Base-by-base conservation (phyloP, 352 stramenopile species). In the Globisporangium viniferum region DNA sequence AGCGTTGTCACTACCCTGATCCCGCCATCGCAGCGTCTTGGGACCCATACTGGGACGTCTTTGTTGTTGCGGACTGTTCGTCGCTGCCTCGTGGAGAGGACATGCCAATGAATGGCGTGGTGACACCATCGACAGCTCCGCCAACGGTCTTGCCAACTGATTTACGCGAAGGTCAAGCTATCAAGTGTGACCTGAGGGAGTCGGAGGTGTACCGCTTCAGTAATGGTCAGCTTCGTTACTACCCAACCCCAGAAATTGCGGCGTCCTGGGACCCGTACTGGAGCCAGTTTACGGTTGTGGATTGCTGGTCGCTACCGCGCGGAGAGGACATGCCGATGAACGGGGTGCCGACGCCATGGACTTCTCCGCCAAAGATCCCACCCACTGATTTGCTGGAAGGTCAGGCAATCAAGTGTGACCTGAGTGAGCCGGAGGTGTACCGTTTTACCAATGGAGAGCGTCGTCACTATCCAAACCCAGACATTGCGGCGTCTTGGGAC, bases 191-290 rank as follows among this genome's bases (percentile, higher is more conserved):
- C 1, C 5, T 22, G 4, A 59, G 18, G 15, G 15, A 63, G 14
- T n/a, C 63, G 0, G 69, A 67, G 24, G 49, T 75, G 0, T 78
- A 67, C 44, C 64, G 72, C 31, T 71, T 67, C 22, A 58, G 35
- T 8, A 48, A 49, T 24, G 68, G 68, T 14, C 27, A 73, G 49
- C 41, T n/a, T n/a, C 62, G 62, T 18, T 67, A 60, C 61, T 78
- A 73, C 59, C 64, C 68, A 22, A 67, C 54, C 0, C 46, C 57
- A 12, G 22, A 5, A 0, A 64, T 76, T n/a, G 73, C 70, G 3
- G 46, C 59, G 9, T 76, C 73, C 46, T 79, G 67, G 66, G 73
- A 79, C 48, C 35, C 59, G 9, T 63, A 68, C 29, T 79, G 67
- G 69, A n/a, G 6, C 3, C 44, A 31, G 5, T 59, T 49, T 3